Conservation (phyloP, 768 basidiomycete species). For the Leccinum longicurvipes region DNA sequence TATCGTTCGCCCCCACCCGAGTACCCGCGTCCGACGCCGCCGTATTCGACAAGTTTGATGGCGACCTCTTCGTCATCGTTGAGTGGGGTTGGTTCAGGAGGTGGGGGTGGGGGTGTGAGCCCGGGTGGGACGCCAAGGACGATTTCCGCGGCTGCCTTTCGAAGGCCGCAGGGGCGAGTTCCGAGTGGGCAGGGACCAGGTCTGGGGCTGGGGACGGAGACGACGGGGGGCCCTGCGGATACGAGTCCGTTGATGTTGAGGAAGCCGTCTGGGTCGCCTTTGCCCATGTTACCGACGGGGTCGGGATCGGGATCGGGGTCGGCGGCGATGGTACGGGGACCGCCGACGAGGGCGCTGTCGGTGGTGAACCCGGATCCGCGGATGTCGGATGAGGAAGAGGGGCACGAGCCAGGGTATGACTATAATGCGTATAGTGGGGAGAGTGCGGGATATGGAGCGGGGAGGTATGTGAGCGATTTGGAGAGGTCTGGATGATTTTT, state of each 20-base stretch:
- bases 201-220: background rate
- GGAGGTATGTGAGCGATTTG: conserved; percentile 47
- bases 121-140: conserved; percentile 44
- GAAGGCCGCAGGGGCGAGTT: conserved; percentile 43
- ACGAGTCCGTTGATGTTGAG: conserved; percentile 46
- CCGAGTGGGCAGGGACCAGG: conserved; percentile 18
- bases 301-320: conserved; percentile 9
- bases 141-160: conserved; percentile 76
- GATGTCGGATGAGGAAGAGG: conserved; percentile 35
- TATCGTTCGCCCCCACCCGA: conserved; percentile 42
- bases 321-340: background rate
- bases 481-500: conserved; percentile 21
- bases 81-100: conserved; percentile 5
- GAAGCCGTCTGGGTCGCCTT: conserved; percentile 37
- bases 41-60: conserved; percentile 30
- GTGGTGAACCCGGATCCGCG: conserved; percentile 29
- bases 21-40: conserved; percentile 38
- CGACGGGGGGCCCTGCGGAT: conserved; percentile 32
- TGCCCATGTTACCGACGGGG: conserved; percentile 28
- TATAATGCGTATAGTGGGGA: conserved; percentile 53
- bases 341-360: conserved; percentile 20
- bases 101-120: conserved; percentile 12
- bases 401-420: conserved; percentile 25
- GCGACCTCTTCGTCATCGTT: conserved; percentile 35
- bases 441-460: conserved; percentile 37